Evolutionary conservation across 768 basidiomycete genomes (phyloP), one percentile per base, ranked within the genome.

Genomic region (Rhodotorula babjevae): DNA sequence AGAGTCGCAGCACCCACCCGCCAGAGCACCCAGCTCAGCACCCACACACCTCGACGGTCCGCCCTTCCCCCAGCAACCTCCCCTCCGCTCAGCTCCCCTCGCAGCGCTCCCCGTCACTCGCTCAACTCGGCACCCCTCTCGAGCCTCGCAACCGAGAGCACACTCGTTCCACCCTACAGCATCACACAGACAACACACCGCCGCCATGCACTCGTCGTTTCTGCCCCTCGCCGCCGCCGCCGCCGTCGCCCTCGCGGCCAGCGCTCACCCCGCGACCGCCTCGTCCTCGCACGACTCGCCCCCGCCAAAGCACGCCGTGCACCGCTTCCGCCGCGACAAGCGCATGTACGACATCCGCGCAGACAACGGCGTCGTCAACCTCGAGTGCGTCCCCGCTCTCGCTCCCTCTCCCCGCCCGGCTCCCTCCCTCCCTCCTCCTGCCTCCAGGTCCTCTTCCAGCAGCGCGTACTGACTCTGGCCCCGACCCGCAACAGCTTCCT

Each of bases 281-380:
- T 18, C 31, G 25, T 2, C 15, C 25, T 4, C 3, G 23, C 58
- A 42, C 36, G 18, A 29, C 33, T 4, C 44, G 40, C 36, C 36
- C 5, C 36, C 36, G 36, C 42, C 33, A 9, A 33, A 40, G 44
- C n/a, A n/a, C 44, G 7, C 55, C n/a, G n/a, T 68, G 3, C 73
- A 73, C 61, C 60, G 65, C 23, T 63, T 66, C 72, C 31, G n/a
- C n/a, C n/a, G 33, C 31, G 33, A 55, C 31, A 70, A 68, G 47
- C 61, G 69, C 19, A 70, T 70, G 73, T 55, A 52, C 18, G 73
- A 74, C 55, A 52, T 74, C 31, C 47, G 68, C 7, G 46, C 44
- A 21, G 65, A 42, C 11, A 16, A 59, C 19, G 73, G 73, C 31
- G 73, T 68, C n/a, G 73, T 74, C 62, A 74, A 74, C 63, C 40